Conservation (phyloP, 106 monocot species). For the Platanthera guangdongensis region DNA sequence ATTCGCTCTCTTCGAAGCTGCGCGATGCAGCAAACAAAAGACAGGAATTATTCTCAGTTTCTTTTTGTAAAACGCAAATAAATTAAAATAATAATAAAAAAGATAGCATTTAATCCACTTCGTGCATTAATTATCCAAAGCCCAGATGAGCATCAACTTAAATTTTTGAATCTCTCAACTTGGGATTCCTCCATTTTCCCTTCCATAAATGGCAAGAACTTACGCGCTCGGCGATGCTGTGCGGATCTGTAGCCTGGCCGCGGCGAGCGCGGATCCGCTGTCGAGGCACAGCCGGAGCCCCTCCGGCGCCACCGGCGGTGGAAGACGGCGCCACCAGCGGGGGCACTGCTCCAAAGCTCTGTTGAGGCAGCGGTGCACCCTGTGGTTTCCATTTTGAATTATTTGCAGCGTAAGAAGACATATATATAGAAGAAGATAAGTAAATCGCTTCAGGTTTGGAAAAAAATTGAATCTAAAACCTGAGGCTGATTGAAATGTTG, state of each 20-base stretch:
- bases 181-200: neutral
- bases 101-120: neutral
- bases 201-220: neutral
- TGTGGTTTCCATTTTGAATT: neutral
- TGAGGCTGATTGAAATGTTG: conserved; percentile 39
- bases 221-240: conserved; percentile 29
- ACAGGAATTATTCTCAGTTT: neutral
- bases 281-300: conserved; percentile 39
- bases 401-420: conserved; percentile 4
- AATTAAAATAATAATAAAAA: neutral
- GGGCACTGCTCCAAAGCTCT: conserved; percentile 44
- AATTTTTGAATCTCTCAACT: neutral
- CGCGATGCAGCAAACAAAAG: neutral
- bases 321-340: conserved; percentile 12
- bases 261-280: conserved; percentile 27
- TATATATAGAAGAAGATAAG: no score
- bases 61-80: neutral
- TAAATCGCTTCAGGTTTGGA: neutral
- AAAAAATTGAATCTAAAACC: conserved; percentile 4
- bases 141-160: neutral
- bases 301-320: conserved; percentile 4
- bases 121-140: neutral
- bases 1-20: conserved; percentile 88
- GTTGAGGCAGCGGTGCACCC: conserved; percentile 16
- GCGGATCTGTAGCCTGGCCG: conserved; percentile 9